Percentiles rank a stretch among this genome's conserved stretches.
Evolutionary conservation across 192 early-diverging fungal genomes (phyloP).

Genomic region (Helicostylum pulchrum): DNA sequence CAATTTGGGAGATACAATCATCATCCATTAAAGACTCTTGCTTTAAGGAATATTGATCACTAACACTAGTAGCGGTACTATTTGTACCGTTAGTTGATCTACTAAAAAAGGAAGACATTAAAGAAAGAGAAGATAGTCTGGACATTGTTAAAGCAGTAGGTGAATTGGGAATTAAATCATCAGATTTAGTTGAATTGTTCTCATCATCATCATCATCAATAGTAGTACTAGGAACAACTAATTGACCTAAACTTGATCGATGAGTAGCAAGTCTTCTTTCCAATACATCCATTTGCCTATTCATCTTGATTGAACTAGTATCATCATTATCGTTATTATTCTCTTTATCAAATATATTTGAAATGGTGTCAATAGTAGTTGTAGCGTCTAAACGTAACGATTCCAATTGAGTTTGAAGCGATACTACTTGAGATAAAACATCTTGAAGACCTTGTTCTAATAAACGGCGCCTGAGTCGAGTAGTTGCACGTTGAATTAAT

Average conservation of each 20-base stretch:
- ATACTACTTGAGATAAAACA: background rate
- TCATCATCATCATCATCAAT: too few species aligned
- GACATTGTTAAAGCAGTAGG: conserved; percentile 13
- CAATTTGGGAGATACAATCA: conserved; percentile 9
- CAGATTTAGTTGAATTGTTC: background rate
- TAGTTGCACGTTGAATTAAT: conserved; percentile 26
- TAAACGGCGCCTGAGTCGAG: conserved; percentile 19
- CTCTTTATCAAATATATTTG: background rate
- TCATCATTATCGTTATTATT: background rate
- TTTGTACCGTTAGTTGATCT: background rate
- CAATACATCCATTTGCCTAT: conserved; percentile 23
- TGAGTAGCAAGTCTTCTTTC: conserved; percentile 18
- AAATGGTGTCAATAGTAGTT: conserved; percentile 2
- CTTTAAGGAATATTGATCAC: too few species aligned
- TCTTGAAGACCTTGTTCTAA: conserved; percentile 22
- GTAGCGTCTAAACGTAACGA: conserved; percentile 9
- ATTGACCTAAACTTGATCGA: background rate
- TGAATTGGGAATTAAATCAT: background rate
- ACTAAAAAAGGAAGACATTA: conserved; percentile 24
- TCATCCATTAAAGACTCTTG: background rate
- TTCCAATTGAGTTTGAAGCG: conserved; percentile 10
- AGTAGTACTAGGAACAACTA: background rate
- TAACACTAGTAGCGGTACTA: background rate
- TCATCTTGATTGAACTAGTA: background rate
- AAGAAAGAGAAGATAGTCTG: conserved; percentile 20